phyloP scores from a whole-genome alignment of 2,329 filamentous ascomycete genomes.

The Nemania bipapillata region DNA sequence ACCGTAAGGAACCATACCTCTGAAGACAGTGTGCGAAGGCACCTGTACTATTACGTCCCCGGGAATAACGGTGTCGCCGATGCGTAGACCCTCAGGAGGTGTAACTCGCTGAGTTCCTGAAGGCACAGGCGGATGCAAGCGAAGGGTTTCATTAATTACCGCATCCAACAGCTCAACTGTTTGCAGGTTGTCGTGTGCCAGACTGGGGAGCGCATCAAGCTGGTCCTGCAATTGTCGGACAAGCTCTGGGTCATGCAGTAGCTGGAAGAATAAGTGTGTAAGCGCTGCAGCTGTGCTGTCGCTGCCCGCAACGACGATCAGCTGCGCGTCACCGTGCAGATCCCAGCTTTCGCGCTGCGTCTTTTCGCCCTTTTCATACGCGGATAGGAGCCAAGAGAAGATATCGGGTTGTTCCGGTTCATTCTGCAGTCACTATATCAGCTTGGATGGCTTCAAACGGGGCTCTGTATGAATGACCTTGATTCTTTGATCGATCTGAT shows the following conservation, averaged over 20 bases:
- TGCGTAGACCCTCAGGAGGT: slow-evolving; percentile 50
- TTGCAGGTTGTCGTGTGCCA: not conserved
- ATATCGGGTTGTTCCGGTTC: slow-evolving; percentile 48
- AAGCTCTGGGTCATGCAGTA: slow-evolving; percentile 49
- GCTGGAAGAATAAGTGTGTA: slow-evolving; percentile 48
- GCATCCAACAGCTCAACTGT: slow-evolving; percentile 46
- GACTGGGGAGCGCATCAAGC: slow-evolving; percentile 47
- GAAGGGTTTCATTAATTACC: slow-evolving; percentile 47
- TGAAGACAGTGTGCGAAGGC: slow-evolving; percentile 41
- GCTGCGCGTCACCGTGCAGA: slow-evolving; percentile 50
- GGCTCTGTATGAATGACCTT: not conserved
- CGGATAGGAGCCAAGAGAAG: slow-evolving; percentile 55
- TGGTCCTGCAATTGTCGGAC: slow-evolving; percentile 48
- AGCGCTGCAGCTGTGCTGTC: slow-evolving; percentile 53
- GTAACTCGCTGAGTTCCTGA: slow-evolving; percentile 54
- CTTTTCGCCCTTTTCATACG: slow-evolving; percentile 52
- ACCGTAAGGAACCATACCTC: slow-evolving; percentile 36
- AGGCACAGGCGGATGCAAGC: slow-evolving; percentile 54
- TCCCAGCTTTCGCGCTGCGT: slow-evolving; percentile 49
- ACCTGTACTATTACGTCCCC: slow-evolving; percentile 47
- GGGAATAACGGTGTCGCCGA: slow-evolving; percentile 52
- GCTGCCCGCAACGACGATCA: slow-evolving; percentile 51
- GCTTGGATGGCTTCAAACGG: not conserved
- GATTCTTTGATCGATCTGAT: not conserved
- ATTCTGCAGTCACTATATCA: not conserved